Base-by-base conservation (phyloP, 345 rosid species). In the Arabidopsis arenosa region DNA sequence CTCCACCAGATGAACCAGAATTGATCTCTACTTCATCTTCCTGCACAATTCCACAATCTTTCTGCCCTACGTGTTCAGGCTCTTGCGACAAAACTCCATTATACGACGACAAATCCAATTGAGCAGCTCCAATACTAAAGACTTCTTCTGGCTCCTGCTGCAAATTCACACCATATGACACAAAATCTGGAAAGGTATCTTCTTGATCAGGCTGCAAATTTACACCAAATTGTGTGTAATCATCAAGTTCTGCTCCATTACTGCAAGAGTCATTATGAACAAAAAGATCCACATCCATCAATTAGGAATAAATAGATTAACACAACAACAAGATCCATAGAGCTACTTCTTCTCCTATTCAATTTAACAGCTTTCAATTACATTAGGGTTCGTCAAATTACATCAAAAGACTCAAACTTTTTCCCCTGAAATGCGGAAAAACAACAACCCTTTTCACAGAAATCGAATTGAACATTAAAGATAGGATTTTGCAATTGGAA, bases 1-100 rank as follows among this genome's bases (percentile, higher is more conserved):
- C 55, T 36, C 76, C 84, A 78, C 63, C 59, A 33, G 82, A 79
- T 59, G 85, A 75, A 39, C 63, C 66, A 48, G 85, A 80, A 30
- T 79, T 82, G 61, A 73, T 48, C 32, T 73, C 85, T 52, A 36
- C 53, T 35, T 72, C 81, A 14, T 78, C 73, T 49, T 66, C 68
- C 49, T 59, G 77, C 41, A 55, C 41, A 71, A 18, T 9, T 7
- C 68, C 73, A 77, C 76, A 71, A 32, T 33, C 65, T 18, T 58
- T 72, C 30, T 21, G 28, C 30, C 33, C 59, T 17, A 32, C 12
- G 14, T 62, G 65, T 26, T 60, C 59, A n/a, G 7, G 63, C 55
- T 60, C 72, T 28, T 64, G 76, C 7, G 4, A 14, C 11, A 77
- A 8, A 64, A 51, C 54, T 8, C 66, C 81, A 51, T 40, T 36